Evolutionary conservation across 495 filamentous ascomycete species (phyloP).

Genomic region (Penicillium argentinense): DNA sequence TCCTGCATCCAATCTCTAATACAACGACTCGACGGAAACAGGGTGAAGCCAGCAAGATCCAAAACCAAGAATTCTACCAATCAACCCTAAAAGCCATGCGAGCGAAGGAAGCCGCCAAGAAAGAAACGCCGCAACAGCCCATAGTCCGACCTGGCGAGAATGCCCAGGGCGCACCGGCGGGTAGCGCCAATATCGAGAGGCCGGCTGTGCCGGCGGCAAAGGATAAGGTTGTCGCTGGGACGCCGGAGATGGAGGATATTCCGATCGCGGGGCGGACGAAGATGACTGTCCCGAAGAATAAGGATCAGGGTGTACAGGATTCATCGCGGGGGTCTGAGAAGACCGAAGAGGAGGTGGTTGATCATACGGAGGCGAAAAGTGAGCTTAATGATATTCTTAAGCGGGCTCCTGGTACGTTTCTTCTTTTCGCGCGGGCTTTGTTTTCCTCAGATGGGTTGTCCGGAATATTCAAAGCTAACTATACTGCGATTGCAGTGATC

Average conservation of each 20-base stretch:
- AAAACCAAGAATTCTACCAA: constrained; percentile 51
- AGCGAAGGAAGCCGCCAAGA: constrained; percentile 34
- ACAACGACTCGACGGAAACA: too few relatives aligned
- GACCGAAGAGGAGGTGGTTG: constrained; percentile 14
- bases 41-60: constrained; percentile 43
- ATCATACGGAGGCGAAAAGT: constrained; percentile 41
- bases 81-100: constrained; percentile 51
- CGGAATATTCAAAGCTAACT: constrained; percentile 23
- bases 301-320: constrained; percentile 15
- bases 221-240: constrained; percentile 13
- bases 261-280: constrained; percentile 68
- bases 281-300: constrained; percentile 49
- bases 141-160: constrained; percentile 36
- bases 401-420: constrained; percentile 69
- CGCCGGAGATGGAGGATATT: constrained; percentile 42
- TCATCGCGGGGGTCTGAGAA: constrained; percentile 18
- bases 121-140: constrained; percentile 30
- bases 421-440: too few relatives aligned
- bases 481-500: constrained; percentile 74
- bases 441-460: too few relatives aligned
- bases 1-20: too few relatives aligned
- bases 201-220: constrained; percentile 43
- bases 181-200: constrained; percentile 50
- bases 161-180: constrained; percentile 26
- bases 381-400: constrained; percentile 78